Percentiles rank a stretch among this genome's conserved stretches.
Conservation (phyloP, 192 early-diverging fungal genomes). For the Obelidium mucronatum region DNA sequence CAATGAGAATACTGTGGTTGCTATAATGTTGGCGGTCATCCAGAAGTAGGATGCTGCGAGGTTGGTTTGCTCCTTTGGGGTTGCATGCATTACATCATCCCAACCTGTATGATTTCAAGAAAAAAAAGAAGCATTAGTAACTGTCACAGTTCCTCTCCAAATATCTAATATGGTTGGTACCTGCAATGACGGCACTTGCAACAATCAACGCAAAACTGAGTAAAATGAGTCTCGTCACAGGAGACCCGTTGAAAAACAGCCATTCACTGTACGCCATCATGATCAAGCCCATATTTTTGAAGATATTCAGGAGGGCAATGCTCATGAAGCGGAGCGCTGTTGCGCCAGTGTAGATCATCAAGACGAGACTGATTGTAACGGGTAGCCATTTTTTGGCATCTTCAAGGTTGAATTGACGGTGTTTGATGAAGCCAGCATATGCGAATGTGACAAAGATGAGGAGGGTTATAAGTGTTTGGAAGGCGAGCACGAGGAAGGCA, state of each 20-base stretch:
- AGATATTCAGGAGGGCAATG: conserved; percentile 96
- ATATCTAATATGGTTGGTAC: no score
- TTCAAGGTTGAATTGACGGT: conserved; percentile 25
- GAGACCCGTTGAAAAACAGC: conserved; percentile 79
- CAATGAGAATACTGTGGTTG: background rate
- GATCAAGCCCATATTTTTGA: conserved; percentile 99
- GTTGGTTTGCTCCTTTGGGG: background rate
- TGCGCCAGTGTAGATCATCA: conserved; percentile 98
- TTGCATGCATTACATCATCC: no score
- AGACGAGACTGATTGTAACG: conserved; percentile 82
- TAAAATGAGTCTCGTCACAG: conserved; percentile 84
- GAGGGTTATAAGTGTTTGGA: conserved; percentile 52
- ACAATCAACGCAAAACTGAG: conserved; percentile 72
- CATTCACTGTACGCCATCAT: conserved; percentile 94
- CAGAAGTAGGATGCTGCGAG: background rate
- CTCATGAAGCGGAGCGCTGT: conserved; percentile 91
- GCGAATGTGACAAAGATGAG: conserved; percentile 56
- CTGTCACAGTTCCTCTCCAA: no score
- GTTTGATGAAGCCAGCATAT: conserved; percentile 34
- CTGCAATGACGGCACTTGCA: conserved; percentile 73
- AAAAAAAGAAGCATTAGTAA: background rate
- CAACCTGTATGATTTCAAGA: no score
- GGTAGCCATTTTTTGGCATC: conserved; percentile 72
- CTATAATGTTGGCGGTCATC: background rate
- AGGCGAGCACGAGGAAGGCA: conserved; percentile 59